Evolutionary conservation across 352 stramenopile genomes (phyloP).

Genomic region (Pseudoperonospora humuli): DNA sequence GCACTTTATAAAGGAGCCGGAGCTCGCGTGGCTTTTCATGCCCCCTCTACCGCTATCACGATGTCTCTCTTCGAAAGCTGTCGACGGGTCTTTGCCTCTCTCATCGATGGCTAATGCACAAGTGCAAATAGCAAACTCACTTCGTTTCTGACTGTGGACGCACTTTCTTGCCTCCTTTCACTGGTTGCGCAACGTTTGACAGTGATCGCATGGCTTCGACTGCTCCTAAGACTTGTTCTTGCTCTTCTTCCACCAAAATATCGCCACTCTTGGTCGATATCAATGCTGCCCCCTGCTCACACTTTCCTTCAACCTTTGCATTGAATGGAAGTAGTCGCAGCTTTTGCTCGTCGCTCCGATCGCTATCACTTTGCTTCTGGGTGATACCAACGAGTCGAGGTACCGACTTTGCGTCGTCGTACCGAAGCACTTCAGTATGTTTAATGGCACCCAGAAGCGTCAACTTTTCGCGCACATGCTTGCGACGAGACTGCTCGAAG

Average conservation of each 20-base stretch:
- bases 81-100: constrained; percentile 41
- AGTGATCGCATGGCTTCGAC: constrained; percentile 22
- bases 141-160: constrained; percentile 3
- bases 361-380: constrained; percentile 22
- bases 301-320: neutral
- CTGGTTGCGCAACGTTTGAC: constrained; percentile 21
- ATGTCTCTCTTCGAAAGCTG: constrained; percentile 96
- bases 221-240: constrained; percentile 15
- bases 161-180: constrained; percentile 11
- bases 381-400: constrained; percentile 51
- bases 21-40: constrained; percentile 92
- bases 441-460: constrained; percentile 40
- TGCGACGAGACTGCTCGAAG: constrained; percentile 38
- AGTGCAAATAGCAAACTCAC: constrained; percentile 8
- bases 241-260: constrained; percentile 25
- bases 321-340: constrained; percentile 8
- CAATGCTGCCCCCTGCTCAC: constrained; percentile 14
- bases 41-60: constrained; percentile 93
- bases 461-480: constrained; percentile 48
- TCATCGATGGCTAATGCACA: constrained; percentile 30
- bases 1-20: constrained; percentile 93
- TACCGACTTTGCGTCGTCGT: constrained; percentile 30
- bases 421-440: constrained; percentile 59
- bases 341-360: constrained; percentile 5
- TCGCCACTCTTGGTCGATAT: constrained; percentile 16